Percentiles rank a stretch among this genome's conserved stretches.
These are phyloP conservation scores for Penstemon davidsonii DNA, from an alignment of 257 asterid genomes.

Conservation along the genomic window DNA sequence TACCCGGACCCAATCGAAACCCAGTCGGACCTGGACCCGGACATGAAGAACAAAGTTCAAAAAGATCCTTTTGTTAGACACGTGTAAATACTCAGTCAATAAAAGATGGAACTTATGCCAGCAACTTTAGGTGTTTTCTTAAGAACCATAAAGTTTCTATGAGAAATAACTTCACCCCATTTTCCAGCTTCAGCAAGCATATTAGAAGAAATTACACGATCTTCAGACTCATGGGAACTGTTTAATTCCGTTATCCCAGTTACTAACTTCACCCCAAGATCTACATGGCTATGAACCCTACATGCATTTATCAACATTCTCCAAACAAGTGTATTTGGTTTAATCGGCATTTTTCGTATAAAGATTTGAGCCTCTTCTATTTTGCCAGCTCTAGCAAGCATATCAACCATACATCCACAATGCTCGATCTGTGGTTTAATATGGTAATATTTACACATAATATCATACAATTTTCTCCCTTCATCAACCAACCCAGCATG, in stretches of 20 bases:
- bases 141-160: conserved; percentile 33
- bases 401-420: conserved; percentile 45
- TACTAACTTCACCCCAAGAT: conserved; percentile 35
- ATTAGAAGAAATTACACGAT: conserved; percentile 38
- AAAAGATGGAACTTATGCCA: conserved; percentile 36
- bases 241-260: conserved; percentile 21
- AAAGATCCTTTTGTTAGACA: conserved; percentile 7
- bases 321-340: conserved; percentile 44
- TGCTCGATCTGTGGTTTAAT: conserved; percentile 44
- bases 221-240: conserved; percentile 28
- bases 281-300: conserved; percentile 35
- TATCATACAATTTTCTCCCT: conserved; percentile 35
- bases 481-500: conserved; percentile 47
- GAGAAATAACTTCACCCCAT: conserved; percentile 44
- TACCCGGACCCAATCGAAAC: too few species aligned
- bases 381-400: conserved; percentile 51
- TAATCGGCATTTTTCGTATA: conserved; percentile 32
- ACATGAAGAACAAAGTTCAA: conserved; percentile 1
- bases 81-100: conserved; percentile 19
- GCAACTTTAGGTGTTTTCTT: conserved; percentile 29
- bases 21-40: not conserved
- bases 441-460: conserved; percentile 33
- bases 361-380: conserved; percentile 44
- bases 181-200: conserved; percentile 45
- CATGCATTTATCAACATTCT: conserved; percentile 48